Evolutionary conservation across 1,284 basidiomycete genomes (phyloP).

Genomic region (Sporisorium scitamineum): DNA sequence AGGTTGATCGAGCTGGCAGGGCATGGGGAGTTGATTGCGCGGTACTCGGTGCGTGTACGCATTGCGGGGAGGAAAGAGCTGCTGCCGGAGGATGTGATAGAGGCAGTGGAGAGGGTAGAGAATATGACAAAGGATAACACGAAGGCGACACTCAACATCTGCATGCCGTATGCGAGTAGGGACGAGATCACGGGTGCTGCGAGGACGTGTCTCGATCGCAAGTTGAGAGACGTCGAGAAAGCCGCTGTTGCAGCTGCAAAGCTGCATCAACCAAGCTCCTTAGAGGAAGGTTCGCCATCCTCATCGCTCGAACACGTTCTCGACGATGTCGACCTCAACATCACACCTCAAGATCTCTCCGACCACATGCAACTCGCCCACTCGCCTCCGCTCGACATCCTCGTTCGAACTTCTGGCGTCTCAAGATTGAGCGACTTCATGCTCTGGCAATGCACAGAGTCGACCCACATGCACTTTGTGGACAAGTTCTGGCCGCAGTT

Average conservation of each 20-base stretch:
- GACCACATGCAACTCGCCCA: slow-evolving; percentile 72
- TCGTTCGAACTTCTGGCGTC: slow-evolving; percentile 92
- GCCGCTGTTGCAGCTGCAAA: slow-evolving; percentile 16
- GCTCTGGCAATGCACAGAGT: slow-evolving; percentile 86
- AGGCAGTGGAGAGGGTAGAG: slow-evolving; percentile 81
- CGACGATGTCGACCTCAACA: slow-evolving; percentile 11
- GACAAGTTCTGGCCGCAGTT: slow-evolving; percentile 94
- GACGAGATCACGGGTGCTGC: slow-evolving; percentile 80
- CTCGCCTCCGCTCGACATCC: slow-evolving; percentile 86
- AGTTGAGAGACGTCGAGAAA: slow-evolving; percentile 38
- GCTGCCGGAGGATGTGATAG: slow-evolving; percentile 81
- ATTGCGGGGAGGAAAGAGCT: slow-evolving; percentile 82
- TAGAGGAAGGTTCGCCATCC: not conserved
- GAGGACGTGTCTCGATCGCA: slow-evolving; percentile 28
- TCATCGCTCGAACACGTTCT: slow-evolving; percentile 4
- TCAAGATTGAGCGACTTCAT: slow-evolving; percentile 90
- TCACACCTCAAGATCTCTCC: slow-evolving; percentile 27
- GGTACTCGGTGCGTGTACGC: slow-evolving; percentile 84
- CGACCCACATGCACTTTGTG: slow-evolving; percentile 92
- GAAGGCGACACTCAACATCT: slow-evolving; percentile 91
- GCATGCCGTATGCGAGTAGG: slow-evolving; percentile 90
- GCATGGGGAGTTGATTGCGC: slow-evolving; percentile 74
- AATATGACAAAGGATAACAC: slow-evolving; percentile 81
- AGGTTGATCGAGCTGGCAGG: slow-evolving; percentile 83
- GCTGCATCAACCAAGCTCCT: not conserved